Percentiles rank a stretch among this genome's conserved stretches.
Evolutionary conservation across 2,329 filamentous ascomycete species (phyloP).

Genomic region (Clonostachys chloroleuca): DNA sequence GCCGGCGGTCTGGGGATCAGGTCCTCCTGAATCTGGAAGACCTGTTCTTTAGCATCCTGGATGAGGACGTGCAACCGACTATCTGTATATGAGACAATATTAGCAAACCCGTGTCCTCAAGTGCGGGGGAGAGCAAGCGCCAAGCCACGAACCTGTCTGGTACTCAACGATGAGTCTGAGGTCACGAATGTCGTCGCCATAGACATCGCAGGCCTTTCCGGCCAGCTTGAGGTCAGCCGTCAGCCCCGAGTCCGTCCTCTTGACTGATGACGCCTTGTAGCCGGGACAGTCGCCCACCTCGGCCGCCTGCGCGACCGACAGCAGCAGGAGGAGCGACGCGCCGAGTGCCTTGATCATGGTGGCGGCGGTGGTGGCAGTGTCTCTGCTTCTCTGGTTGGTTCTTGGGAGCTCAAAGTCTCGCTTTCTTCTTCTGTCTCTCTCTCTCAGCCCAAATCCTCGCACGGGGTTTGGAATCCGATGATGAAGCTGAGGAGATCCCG

Average conservation of each 20-base stretch:
- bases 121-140: neutral
- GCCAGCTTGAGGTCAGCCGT: conserved; percentile 23
- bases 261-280: conserved; percentile 57
- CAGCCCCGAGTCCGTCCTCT: conserved; percentile 42
- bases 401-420: too few species aligned
- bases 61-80: conserved; percentile 69
- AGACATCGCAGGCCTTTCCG: conserved; percentile 13
- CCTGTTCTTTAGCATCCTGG: conserved; percentile 57
- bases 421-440: too few species aligned
- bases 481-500: too few species aligned
- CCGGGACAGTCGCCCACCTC: conserved; percentile 45
- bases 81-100: conserved; percentile 27
- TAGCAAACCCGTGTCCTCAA: neutral
- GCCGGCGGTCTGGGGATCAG: conserved; percentile 55
- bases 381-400: too few species aligned
- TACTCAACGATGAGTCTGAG: conserved; percentile 58
- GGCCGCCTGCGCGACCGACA: too few species aligned
- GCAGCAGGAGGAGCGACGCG: too few species aligned
- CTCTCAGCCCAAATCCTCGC: too few species aligned
- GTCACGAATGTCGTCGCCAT: conserved; percentile 12
- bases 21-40: conserved; percentile 66
- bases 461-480: too few species aligned
- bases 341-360: too few species aligned
- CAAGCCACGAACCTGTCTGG: conserved; percentile 39
- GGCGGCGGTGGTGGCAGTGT: too few species aligned